A percentile compares a stretch with the other conserved stretches of the same genome.
Evolutionary conservation across 1,284 basidiomycete genomes (phyloP).

Genomic region (Rhodotorula sp.): DNA sequence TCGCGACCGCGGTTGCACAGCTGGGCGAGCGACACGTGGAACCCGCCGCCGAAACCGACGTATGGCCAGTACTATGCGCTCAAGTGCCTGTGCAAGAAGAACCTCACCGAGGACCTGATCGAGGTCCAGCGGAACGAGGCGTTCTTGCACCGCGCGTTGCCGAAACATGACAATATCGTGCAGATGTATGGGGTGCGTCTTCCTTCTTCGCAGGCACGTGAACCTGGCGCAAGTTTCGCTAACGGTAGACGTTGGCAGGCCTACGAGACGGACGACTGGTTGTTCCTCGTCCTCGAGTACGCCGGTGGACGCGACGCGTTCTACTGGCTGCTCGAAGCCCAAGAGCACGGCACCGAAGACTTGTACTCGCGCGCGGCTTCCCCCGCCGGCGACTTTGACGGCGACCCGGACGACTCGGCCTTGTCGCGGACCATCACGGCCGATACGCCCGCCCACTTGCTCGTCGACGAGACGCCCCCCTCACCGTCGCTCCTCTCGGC

Average conservation of each 20-base stretch:
- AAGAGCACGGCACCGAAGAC: constrained; percentile 43
- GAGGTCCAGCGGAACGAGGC: constrained; percentile 88
- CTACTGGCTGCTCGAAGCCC: constrained; percentile 80
- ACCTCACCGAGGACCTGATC: constrained; percentile 81
- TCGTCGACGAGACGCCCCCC: constrained; percentile 68
- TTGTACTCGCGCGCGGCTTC: constrained; percentile 36
- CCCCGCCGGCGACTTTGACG: constrained; percentile 26
- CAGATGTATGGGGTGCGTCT: constrained; percentile 65
- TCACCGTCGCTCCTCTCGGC: constrained; percentile 84
- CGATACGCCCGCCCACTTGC: constrained; percentile 28
- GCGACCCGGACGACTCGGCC: constrained; percentile 30
- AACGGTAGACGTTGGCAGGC: constrained; percentile 58
- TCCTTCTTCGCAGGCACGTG: background rate
- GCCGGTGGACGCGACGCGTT: constrained; percentile 89
- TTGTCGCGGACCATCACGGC: constrained; percentile 40
- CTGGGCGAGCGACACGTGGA: constrained; percentile 38
- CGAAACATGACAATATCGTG: constrained; percentile 89
- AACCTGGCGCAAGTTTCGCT: background rate
- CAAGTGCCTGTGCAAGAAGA: constrained; percentile 91
- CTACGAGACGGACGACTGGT: constrained; percentile 73
- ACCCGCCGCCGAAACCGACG: constrained; percentile 23
- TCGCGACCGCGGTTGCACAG: constrained; percentile 53
- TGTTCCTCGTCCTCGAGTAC: constrained; percentile 81
- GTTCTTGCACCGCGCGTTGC: constrained; percentile 90
- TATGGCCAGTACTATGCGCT: constrained; percentile 90